Percentiles rank a stretch among this genome's conserved stretches.
Conservation (phyloP, 768 basidiomycete species). For the Mycena albidolilacea region DNA sequence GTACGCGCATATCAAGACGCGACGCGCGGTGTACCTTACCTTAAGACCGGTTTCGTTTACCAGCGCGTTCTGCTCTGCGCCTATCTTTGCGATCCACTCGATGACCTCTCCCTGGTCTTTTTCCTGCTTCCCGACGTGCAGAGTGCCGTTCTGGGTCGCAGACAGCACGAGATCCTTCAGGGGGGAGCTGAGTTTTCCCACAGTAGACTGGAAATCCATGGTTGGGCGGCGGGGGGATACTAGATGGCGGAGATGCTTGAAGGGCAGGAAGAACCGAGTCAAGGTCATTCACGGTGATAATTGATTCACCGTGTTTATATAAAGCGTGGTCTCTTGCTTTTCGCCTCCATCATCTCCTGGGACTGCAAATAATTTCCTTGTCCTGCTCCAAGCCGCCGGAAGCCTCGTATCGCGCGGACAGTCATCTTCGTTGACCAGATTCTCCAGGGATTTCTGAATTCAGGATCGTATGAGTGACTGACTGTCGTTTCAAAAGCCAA, state of each 20-base stretch:
- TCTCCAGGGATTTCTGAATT: no score
- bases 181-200: constrained; percentile 62
- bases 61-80: constrained; percentile 57
- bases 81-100: constrained; percentile 79
- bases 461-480: no score
- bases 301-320: neutral
- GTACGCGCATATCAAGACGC: neutral
- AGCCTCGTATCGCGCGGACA: no score
- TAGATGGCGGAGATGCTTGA: constrained; percentile 52
- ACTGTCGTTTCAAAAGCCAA: no score
- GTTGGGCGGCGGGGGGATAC: constrained; percentile 40
- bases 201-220: constrained; percentile 70
- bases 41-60: constrained; percentile 63
- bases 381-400: no score
- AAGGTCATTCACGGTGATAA: constrained; percentile 39
- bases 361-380: no score
- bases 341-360: neutral
- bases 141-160: constrained; percentile 59
- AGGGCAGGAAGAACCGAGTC: constrained; percentile 58
- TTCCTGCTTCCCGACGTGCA: constrained; percentile 67
- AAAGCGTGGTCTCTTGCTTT: neutral
- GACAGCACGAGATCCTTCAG: constrained; percentile 72
- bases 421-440: no score
- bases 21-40: constrained; percentile 53
- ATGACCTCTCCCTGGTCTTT: constrained; percentile 75